Base-by-base conservation (phyloP, 2,329 filamentous ascomycete genomes). In the Monosporascus sp. region DNA sequence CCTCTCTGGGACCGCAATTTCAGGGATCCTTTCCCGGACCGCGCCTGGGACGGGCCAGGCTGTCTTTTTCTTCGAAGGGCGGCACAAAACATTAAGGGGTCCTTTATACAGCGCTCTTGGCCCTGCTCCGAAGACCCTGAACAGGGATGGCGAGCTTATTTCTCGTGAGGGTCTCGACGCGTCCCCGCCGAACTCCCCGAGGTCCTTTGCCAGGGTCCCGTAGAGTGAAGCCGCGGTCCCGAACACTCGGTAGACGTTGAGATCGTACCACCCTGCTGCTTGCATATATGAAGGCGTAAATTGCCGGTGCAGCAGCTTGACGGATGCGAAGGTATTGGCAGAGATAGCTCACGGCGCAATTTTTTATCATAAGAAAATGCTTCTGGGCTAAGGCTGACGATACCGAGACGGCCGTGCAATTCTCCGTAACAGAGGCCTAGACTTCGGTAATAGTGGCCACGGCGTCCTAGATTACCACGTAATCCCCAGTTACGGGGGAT, bases 1-100 rank as follows among this genome's bases (percentile, higher is more conserved):
- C 43, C 20, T 45, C 1, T 27, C 22, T 20, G 22, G 20, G 43
- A 26, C 20, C 54, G 52, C 55, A 57, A 62, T 63, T 60, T 60
- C 43, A n/a, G 20, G 27, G 27, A n/a, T 31, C 27, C 27, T 31
- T 31, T 31, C 9, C 27, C 27, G 27, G 27, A 31, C 2, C 27
- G 27, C 4, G 9, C 9, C 27, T 11, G 27, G 27, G 27, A 31
- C 27, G 9, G 38, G 19, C 38, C 38, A 40, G 38, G 38, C 9
- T n/a, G 38, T n/a, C 38, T 7, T 40, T 17, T 20, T 19, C 16
- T 19, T 22, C n/a, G 7, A 20, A 5, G n/a, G 20, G 40, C 40
- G 2, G 40, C n/a, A 5, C n/a, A 22, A 19, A 22, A 11, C 22
- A 16, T 14, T 5, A 31, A 31, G 27, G 40, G 8, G 40, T 5